These are phyloP conservation scores for Calonectria honghensis DNA, from an alignment of 2,329 filamentous ascomycete species.

Conservation along the genomic window DNA sequence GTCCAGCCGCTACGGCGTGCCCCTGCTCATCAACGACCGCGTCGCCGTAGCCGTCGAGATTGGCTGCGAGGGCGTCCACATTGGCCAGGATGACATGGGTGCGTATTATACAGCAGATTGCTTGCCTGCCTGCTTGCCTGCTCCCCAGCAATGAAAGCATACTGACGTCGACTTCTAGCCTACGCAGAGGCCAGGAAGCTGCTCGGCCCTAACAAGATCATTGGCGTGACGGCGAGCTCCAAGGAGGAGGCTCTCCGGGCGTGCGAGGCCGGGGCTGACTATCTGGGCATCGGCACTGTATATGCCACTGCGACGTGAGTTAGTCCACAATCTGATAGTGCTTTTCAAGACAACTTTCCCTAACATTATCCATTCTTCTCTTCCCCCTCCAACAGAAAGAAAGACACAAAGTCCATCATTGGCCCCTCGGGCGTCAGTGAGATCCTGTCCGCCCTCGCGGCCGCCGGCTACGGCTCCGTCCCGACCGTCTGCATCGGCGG, in stretches of 20 bases:
- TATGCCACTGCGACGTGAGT: conserved; percentile 87
- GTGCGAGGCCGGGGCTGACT: conserved; percentile 86
- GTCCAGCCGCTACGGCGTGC: conserved; percentile 80
- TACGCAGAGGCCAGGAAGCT: conserved; percentile 77
- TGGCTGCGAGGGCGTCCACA: conserved; percentile 92
- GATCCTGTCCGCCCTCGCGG: conserved; percentile 73
- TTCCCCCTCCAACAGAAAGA: conserved; percentile 75
- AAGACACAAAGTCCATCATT: conserved; percentile 83
- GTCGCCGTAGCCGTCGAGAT: conserved; percentile 91
- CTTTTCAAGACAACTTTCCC: neutral
- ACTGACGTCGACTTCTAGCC: conserved; percentile 39
- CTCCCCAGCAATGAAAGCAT: neutral
- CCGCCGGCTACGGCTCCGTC: conserved; percentile 65
- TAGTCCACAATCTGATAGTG: neutral
- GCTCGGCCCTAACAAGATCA: conserved; percentile 85
- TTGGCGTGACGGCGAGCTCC: conserved; percentile 90
- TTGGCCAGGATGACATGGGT: conserved; percentile 96
- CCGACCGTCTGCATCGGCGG: conserved; percentile 91
- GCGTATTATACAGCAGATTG: conserved; percentile 52
- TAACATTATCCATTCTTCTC: conserved; percentile 22
- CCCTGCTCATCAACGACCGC: conserved; percentile 94
- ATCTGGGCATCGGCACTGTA: conserved; percentile 92
- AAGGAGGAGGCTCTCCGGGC: conserved; percentile 83
- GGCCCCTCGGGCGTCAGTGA: conserved; percentile 73
- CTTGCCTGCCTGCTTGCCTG: too few species aligned